Evolutionary conservation across 805 yeast genomes (phyloP), one percentile per base, ranked within the genome.

Genomic region (Jamesozyma hellenica): DNA sequence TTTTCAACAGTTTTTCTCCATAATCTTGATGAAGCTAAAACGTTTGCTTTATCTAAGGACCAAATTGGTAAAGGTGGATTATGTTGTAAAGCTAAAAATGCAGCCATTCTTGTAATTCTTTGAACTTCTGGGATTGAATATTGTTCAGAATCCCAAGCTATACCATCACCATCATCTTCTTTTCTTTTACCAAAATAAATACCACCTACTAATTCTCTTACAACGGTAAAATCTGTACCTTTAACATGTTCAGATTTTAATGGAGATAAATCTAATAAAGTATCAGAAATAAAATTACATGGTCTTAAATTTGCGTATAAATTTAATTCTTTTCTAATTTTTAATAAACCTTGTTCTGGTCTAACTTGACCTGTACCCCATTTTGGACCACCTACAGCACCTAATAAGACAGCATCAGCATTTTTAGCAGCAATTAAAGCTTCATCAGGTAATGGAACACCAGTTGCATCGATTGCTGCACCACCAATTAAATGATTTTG

Each of bases 331-430:
- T 92, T 92, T 66, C 98, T 78, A 63, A 92, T 90, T 68, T 88
- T 75, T 49, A 92, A 73, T 50, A 92, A 73, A 44, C 98, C 98
- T 66, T 86, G 97, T 64, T 92, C 98, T 38, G 98, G 98, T 68
- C 98, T 79, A 35, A 90, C 97, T 11, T 72, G 58, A 37, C 96
- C 96, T 21, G 96, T 84, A 28, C 97, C 97, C 98, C 98, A 92
- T 67, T 92, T 92, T 45, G 98, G 98, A 27, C 98, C 98, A 47
- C 98, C 98, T 27, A 92, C 98, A 8, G 98, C 96, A 50, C 98
- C 98, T 42, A 92, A 71, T 49, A 92, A 68, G n/a, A 92, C 95
- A 19, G 97, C 98, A 60, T 90, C 94, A 1, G 97, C 81, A 34
- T 67, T 66, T 64, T 85, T 87, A 28, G 96, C 74, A 9, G 95